Conservation (phyloP, 257 asterid genomes). For the Thymus quinquecostatus region DNA sequence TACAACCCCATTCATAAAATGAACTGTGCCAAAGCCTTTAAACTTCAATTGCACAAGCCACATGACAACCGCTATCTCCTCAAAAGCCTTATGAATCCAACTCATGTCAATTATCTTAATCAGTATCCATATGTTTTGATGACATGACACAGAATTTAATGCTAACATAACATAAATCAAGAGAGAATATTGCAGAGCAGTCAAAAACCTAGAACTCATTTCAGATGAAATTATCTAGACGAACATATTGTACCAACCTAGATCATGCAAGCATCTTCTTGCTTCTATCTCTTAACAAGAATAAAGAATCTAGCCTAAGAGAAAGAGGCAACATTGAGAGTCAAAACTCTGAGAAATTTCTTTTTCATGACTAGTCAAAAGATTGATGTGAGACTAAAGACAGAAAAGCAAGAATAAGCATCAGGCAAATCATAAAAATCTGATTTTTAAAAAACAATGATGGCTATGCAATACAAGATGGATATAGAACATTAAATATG, state of each 20-base stretch:
- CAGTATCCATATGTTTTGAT: background rate
- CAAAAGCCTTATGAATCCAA: conserved; percentile 1
- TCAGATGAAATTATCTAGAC: background rate
- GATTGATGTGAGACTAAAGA: too few relatives aligned
- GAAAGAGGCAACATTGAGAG: too few relatives aligned
- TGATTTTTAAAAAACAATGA: too few relatives aligned
- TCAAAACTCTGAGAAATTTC: too few relatives aligned
- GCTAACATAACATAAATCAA: background rate
- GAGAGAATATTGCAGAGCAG: background rate
- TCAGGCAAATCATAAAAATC: too few relatives aligned
- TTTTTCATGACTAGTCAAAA: too few relatives aligned
- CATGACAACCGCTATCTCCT: background rate
- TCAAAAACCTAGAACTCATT: background rate
- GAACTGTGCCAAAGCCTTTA: background rate
- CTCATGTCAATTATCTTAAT: conserved; percentile 1
- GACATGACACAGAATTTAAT: background rate
- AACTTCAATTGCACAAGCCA: conserved; percentile 9
- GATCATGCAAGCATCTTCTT: background rate
- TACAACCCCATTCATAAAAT: background rate
- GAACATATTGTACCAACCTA: background rate
- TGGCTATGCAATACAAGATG: too few relatives aligned
- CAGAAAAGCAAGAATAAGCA: too few relatives aligned
- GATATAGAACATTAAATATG: too few relatives aligned
- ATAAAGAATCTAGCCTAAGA: background rate
- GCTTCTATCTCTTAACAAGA: background rate